phyloP scores from a whole-genome alignment of 257 asterid species.

The Penstemon newberryi region DNA sequence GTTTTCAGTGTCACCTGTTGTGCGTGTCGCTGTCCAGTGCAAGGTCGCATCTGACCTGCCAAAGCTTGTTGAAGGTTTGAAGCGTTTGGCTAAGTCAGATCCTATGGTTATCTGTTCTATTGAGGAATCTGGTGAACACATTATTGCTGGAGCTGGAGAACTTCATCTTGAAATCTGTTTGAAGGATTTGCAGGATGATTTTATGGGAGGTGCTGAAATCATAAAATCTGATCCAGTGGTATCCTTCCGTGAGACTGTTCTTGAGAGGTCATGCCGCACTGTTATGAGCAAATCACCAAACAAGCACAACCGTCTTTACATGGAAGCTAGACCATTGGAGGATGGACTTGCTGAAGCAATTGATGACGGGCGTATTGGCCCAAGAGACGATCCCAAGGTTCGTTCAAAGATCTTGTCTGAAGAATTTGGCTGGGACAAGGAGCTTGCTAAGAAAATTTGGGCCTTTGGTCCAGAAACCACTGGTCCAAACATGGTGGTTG shows the following conservation, averaged over 20 bases:
- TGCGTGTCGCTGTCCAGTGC: slow-evolving; percentile 20
- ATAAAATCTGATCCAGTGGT: slow-evolving; percentile 11
- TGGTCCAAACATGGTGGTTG: slow-evolving; percentile 21
- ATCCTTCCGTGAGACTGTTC: slow-evolving; percentile 16
- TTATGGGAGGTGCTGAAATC: slow-evolving; percentile 20
- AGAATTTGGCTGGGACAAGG: slow-evolving; percentile 17
- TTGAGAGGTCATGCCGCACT: slow-evolving; percentile 6
- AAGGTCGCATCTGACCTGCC: slow-evolving; percentile 16
- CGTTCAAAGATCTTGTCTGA: slow-evolving; percentile 12
- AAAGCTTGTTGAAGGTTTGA: slow-evolving; percentile 18
- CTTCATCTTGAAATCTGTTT: slow-evolving; percentile 21
- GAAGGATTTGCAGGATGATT: slow-evolving; percentile 16
- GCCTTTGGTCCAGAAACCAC: slow-evolving; percentile 14
- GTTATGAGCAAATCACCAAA: slow-evolving; percentile 21
- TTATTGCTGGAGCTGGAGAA: slow-evolving; percentile 19
- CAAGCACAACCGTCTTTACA: slow-evolving; percentile 21
- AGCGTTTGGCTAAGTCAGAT: slow-evolving; percentile 20
- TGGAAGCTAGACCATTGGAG: slow-evolving; percentile 21
- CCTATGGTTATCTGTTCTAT: slow-evolving; percentile 20
- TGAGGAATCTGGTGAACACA: slow-evolving; percentile 16
- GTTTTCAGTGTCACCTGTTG: slow-evolving; percentile 18
- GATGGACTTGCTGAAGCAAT: slow-evolving; percentile 19
- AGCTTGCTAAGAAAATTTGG: slow-evolving; percentile 18
- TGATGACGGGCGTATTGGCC: slow-evolving; percentile 17
- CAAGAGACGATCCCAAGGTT: slow-evolving; percentile 15